Percentiles rank a stretch among this genome's conserved stretches.
These are phyloP conservation scores for Didymosphaeria variabile DNA, from an alignment of 2,329 filamentous ascomycete species.

Conservation along the genomic window DNA sequence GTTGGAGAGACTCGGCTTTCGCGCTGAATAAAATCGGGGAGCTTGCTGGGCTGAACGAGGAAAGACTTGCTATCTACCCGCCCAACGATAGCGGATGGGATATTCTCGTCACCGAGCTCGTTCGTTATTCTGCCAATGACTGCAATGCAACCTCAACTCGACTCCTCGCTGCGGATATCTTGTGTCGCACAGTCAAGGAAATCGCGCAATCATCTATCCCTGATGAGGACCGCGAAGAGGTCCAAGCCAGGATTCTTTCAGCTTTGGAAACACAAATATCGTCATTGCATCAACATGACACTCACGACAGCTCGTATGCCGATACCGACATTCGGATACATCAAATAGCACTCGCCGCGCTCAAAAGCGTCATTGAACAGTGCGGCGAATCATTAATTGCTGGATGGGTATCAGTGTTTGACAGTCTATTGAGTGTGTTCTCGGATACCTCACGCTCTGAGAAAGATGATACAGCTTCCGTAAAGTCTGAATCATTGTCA, in stretches of 20 bases:
- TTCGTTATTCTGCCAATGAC: constrained; percentile 55
- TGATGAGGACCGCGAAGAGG: constrained; percentile 54
- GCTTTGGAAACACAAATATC: constrained; percentile 70
- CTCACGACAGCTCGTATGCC: constrained; percentile 65
- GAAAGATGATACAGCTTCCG: not conserved
- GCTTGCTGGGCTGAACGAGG: constrained; percentile 56
- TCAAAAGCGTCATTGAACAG: constrained; percentile 85
- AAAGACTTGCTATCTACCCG: constrained; percentile 72
- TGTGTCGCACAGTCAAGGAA: constrained; percentile 58
- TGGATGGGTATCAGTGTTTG: constrained; percentile 87
- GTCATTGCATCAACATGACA: constrained; percentile 63
- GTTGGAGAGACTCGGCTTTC: constrained; percentile 57
- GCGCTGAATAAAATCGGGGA: constrained; percentile 59
- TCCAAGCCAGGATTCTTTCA: constrained; percentile 77
- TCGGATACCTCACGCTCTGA: constrained; percentile 11
- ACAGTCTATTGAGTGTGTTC: constrained; percentile 86
- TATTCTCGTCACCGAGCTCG: constrained; percentile 66
- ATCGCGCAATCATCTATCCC: constrained; percentile 63
- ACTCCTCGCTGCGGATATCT: constrained; percentile 59
- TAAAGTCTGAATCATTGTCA: not conserved
- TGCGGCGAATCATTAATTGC: constrained; percentile 83
- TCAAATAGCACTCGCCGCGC: constrained; percentile 77
- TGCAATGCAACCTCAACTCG: constrained; percentile 55
- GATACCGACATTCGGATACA: constrained; percentile 81
- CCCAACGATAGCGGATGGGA: constrained; percentile 80